Base-by-base conservation (phyloP, 148 eudicot genomes). In the Nepenthes gracilis region DNA sequence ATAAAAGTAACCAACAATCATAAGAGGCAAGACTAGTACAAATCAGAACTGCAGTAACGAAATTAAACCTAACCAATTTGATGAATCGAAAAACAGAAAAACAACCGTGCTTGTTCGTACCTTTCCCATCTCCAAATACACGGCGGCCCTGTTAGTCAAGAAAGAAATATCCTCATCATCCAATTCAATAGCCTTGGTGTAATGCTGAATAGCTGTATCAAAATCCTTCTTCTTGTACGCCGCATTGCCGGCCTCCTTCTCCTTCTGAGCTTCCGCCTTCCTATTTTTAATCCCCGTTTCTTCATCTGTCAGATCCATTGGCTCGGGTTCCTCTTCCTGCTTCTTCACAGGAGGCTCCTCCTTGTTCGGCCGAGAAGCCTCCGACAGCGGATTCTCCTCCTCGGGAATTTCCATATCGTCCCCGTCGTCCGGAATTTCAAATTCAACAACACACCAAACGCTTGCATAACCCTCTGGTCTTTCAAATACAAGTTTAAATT, bases 181-280 rank as follows among this genome's bases (percentile, higher is more conserved):
- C 67, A 94, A 69, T 43, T 94, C 95, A 50, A 76, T 38, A 0
- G 97, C 99, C 67, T 78, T 80, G 0, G 78, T 77, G 47, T 94
- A 94, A 70, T 54, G 75, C 62, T 70, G 62, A 64, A 94, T 87
- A 0, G 99, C 97, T 0, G 60, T 80, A 45, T 94, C 99, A 7
- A 94, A 94, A 56, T 94, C 82, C 81, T 94, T 89, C 85, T 94
- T 94, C 69, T 94, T 94, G 38, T 89, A 94, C 2, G 97, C 97
- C 2, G 80, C 86, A 78, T 86, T 94, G 32, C 99, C 97, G 14
- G 84, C 81, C 45, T 94, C 97, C 72, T 94, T 94, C 90, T 84
- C 95, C 62, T 86, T 86, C 67, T 69, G 79, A 2, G 97, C 97
- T 73, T 54, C 35, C 1, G 63, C 80, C 61, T 89, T 94, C 75